These are phyloP conservation scores for Aegle marmelos DNA, from an alignment of 345 rosid species.

Conservation along the genomic window DNA sequence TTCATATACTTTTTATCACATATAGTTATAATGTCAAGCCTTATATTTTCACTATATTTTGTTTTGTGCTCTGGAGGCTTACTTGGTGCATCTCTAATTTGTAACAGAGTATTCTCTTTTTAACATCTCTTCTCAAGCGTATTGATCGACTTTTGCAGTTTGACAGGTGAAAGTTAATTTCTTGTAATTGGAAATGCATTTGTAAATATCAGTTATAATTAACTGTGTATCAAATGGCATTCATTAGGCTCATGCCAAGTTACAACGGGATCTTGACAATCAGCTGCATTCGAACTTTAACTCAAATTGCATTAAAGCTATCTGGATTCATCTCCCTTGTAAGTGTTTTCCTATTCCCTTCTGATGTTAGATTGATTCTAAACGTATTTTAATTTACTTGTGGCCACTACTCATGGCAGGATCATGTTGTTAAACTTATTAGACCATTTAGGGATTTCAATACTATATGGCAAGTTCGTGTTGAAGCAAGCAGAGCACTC, in stretches of 20 bases:
- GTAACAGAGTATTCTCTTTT: constrained; percentile 69
- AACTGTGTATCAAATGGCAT: constrained; percentile 11
- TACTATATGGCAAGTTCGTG: constrained; percentile 66
- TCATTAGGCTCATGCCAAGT: constrained; percentile 87
- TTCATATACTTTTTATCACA: not conserved
- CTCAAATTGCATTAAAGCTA: constrained; percentile 81
- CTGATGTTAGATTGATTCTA: constrained; percentile 12
- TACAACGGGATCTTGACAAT: constrained; percentile 86
- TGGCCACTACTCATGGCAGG: constrained; percentile 45
- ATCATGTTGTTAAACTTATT: constrained; percentile 66
- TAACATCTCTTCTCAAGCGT: constrained; percentile 94
- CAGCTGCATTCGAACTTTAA: constrained; percentile 88
- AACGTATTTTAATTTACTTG: constrained; percentile 14
- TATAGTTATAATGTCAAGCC: not conserved
- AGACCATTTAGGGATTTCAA: constrained; percentile 66
- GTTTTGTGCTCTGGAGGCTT: constrained; percentile 14
- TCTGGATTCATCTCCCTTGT: constrained; percentile 76
- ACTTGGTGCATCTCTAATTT: constrained; percentile 16
- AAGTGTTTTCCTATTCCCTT: constrained; percentile 28
- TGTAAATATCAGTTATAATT: not conserved
- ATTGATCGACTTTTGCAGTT: constrained; percentile 91
- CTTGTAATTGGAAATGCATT: constrained; percentile 5
- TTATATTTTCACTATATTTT: constrained; percentile 4
- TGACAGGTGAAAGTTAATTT: constrained; percentile 60
- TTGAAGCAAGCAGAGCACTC: constrained; percentile 91